Evolutionary conservation across 495 filamentous ascomycete species (phyloP).

Genomic region (Tetracladium marchalianum): DNA sequence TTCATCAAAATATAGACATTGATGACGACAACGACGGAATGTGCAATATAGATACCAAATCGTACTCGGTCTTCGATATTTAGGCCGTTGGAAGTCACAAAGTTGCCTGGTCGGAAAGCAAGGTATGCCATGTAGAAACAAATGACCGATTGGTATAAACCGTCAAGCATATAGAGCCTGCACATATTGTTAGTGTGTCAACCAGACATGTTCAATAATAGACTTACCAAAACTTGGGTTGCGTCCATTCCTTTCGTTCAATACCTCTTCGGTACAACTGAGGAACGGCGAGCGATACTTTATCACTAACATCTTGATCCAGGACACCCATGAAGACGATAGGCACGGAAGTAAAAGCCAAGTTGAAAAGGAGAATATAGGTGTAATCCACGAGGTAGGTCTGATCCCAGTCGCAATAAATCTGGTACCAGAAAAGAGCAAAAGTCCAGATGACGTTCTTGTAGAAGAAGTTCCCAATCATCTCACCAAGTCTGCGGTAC

Average conservation of each 20-base stretch:
- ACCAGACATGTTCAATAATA: background rate
- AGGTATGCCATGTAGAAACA: constrained; percentile 89
- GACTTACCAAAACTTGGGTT: constrained; percentile 87
- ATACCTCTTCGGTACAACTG: constrained; percentile 95
- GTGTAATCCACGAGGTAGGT: constrained; percentile 96
- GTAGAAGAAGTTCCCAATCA: constrained; percentile 99
- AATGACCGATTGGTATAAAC: constrained; percentile 86
- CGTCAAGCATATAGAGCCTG: constrained; percentile 93
- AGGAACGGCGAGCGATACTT: constrained; percentile 86
- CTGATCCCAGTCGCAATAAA: constrained; percentile 90
- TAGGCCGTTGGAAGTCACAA: constrained; percentile 57
- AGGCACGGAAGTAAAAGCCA: constrained; percentile 93
- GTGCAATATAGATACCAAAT: constrained; percentile 74
- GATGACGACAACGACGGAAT: constrained; percentile 71
- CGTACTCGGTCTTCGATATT: constrained; percentile 66
- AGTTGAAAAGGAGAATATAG: constrained; percentile 91
- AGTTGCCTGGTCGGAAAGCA: constrained; percentile 56
- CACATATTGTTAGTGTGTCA: constrained; percentile 23
- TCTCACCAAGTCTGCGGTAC: constrained; percentile 85
- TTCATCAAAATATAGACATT: constrained; percentile 94
- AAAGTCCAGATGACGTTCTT: constrained; percentile 99
- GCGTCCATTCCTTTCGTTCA: constrained; percentile 94
- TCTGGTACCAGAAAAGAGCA: constrained; percentile 95
- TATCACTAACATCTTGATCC: constrained; percentile 94
- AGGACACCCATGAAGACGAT: constrained; percentile 95